phyloP scores from a whole-genome alignment of 108 stramenopile species.

The Nitzschia inconspicua region DNA sequence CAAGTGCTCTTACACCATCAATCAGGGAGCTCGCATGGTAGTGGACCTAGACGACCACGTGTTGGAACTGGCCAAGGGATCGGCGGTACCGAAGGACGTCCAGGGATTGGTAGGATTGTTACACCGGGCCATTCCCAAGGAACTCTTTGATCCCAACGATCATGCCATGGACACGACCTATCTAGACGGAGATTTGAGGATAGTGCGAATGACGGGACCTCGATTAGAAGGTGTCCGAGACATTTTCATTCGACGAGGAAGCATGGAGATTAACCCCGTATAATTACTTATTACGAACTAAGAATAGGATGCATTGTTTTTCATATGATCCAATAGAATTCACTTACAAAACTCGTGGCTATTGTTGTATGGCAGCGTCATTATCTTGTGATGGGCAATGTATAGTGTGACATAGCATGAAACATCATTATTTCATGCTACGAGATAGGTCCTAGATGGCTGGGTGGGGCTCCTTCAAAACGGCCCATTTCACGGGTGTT shows the following conservation, averaged over 20 bases:
- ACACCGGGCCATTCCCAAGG: constrained; percentile 55
- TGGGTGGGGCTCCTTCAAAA: constrained; percentile 6
- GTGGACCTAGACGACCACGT: constrained; percentile 43
- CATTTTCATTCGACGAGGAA: constrained; percentile 56
- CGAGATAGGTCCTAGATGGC: background rate
- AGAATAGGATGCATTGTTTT: too few relatives aligned
- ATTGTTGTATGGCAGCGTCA: too few relatives aligned
- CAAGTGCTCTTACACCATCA: constrained; percentile 55
- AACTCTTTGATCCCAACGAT: constrained; percentile 62
- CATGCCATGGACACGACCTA: constrained; percentile 76
- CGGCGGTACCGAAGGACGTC: constrained; percentile 48
- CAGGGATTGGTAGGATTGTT: constrained; percentile 47
- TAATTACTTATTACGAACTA: background rate
- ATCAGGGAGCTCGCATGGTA: constrained; percentile 63
- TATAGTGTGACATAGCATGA: background rate
- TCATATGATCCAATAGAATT: too few relatives aligned
- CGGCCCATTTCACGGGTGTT: constrained; percentile 82
- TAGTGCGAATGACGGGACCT: constrained; percentile 60
- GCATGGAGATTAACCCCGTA: constrained; percentile 43
- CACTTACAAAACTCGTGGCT: too few relatives aligned
- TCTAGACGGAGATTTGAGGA: constrained; percentile 62
- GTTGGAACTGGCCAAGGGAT: constrained; percentile 36
- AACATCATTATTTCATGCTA: background rate
- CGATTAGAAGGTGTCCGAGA: constrained; percentile 62
- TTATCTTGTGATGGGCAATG: background rate